A percentile compares a stretch with the other conserved stretches of the same genome.
Conservation (phyloP, 169 alveolate genomes). For the Theileria orientalis region DNA sequence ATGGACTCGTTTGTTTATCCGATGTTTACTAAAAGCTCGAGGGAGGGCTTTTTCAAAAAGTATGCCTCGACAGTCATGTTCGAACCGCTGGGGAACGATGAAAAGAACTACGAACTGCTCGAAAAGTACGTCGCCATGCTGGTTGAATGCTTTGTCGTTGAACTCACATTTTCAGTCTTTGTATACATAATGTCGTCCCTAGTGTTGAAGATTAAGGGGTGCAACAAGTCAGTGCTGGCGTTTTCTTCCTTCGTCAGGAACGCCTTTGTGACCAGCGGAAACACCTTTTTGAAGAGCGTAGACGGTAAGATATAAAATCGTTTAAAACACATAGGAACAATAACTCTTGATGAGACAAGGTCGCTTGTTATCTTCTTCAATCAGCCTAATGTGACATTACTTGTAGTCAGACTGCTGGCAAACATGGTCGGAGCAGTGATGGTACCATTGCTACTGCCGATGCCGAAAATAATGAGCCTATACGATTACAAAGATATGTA, state of each 20-base stretch:
- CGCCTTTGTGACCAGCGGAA: slow-evolving; percentile 5
- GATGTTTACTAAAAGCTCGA: not conserved
- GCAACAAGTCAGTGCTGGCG: not conserved
- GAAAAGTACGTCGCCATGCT: slow-evolving; percentile 17
- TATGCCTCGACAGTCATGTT: not conserved
- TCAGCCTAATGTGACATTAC: slow-evolving; percentile 5
- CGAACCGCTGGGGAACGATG: not conserved
- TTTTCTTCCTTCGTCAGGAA: not conserved
- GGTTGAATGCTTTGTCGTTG: slow-evolving; percentile 45
- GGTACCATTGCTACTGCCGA: slow-evolving; percentile 31
- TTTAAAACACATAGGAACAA: slow-evolving; percentile 1
- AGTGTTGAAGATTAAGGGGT: slow-evolving; percentile 1
- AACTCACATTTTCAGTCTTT: slow-evolving; percentile 33
- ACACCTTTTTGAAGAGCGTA: not conserved
- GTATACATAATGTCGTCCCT: slow-evolving; percentile 20
- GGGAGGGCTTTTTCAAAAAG: not conserved
- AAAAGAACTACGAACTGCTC: slow-evolving; percentile 1
- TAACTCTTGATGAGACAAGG: slow-evolving; percentile 42
- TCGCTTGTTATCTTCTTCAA: slow-evolving; percentile 25
- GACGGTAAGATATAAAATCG: slow-evolving; percentile 2
- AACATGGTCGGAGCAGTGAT: slow-evolving; percentile 37
- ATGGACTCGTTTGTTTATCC: slow-evolving; percentile 19
- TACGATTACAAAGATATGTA: slow-evolving; percentile 37
- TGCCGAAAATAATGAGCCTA: slow-evolving; percentile 26
- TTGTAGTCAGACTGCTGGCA: slow-evolving; percentile 26